A percentile compares a stretch with the other conserved stretches of the same genome.
Conservation (phyloP, 2,329 filamentous ascomycete genomes). For the Fusarium sp. region DNA sequence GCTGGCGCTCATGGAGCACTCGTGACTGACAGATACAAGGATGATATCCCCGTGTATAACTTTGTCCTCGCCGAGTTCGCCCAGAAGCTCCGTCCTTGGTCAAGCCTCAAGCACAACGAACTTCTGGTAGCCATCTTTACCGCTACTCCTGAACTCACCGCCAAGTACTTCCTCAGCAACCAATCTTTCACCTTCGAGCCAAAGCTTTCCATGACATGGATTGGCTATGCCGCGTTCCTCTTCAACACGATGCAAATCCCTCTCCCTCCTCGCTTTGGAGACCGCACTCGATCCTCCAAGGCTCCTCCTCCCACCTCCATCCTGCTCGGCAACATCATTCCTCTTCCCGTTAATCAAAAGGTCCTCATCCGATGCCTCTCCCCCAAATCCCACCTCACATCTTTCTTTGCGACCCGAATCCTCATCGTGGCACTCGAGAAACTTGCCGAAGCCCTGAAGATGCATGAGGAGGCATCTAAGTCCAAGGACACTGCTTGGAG, state of each 20-base stretch:
- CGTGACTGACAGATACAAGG: slow-evolving; percentile 75
- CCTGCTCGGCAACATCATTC: slow-evolving; percentile 87
- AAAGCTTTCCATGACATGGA: slow-evolving; percentile 93
- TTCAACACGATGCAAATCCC: slow-evolving; percentile 83
- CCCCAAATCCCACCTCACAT: slow-evolving; percentile 81
- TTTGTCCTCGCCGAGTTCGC: slow-evolving; percentile 82
- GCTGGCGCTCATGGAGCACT: slow-evolving; percentile 74
- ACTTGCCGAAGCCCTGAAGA: slow-evolving; percentile 71
- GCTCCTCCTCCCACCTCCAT: slow-evolving; percentile 83
- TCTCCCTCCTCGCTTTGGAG: slow-evolving; percentile 79
- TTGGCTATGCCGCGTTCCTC: slow-evolving; percentile 90
- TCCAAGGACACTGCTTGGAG: slow-evolving; percentile 68
- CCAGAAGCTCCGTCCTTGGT: slow-evolving; percentile 84
- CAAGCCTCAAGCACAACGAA: slow-evolving; percentile 83
- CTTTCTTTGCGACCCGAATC: slow-evolving; percentile 85
- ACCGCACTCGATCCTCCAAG: slow-evolving; percentile 67
- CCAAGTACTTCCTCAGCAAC: slow-evolving; percentile 87
- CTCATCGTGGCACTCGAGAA: slow-evolving; percentile 85
- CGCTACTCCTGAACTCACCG: slow-evolving; percentile 85
- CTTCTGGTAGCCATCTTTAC: slow-evolving; percentile 84
- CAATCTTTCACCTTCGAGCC: slow-evolving; percentile 88
- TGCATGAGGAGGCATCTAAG: slow-evolving; percentile 64
- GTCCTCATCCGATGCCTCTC: slow-evolving; percentile 83
- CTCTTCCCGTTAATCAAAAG: slow-evolving; percentile 83
- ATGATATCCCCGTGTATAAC: slow-evolving; percentile 81